These are phyloP conservation scores for Starmerella bacillaris DNA, from an alignment of 805 yeast species.

Conservation along the genomic window DNA sequence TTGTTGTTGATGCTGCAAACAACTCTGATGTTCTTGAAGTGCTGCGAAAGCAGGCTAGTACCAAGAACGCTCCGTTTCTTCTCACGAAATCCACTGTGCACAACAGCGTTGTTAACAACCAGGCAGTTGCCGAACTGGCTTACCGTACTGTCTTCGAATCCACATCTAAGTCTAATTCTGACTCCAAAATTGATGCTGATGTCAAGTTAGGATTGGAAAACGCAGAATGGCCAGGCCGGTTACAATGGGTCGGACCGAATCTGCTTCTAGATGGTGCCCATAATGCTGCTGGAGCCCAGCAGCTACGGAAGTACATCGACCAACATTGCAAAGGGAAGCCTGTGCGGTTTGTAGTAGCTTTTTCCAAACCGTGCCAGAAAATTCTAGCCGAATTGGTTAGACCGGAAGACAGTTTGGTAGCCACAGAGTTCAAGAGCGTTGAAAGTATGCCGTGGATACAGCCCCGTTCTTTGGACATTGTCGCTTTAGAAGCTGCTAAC, in stretches of 20 bases:
- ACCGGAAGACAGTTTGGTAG: constrained; percentile 37
- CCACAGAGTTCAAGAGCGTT: constrained; percentile 49
- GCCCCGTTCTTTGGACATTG: constrained; percentile 28
- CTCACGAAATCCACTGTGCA: constrained; percentile 20
- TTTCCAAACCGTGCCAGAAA: constrained; percentile 46
- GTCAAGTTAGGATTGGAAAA: constrained; percentile 38
- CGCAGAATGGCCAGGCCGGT: constrained; percentile 65
- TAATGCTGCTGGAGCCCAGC: constrained; percentile 68
- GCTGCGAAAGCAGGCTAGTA: constrained; percentile 4
- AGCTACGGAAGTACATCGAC: constrained; percentile 39
- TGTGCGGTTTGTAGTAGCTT: constrained; percentile 47
- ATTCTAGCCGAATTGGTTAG: constrained; percentile 35
- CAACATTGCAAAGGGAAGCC: constrained; percentile 18
- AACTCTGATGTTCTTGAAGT: constrained; percentile 28
- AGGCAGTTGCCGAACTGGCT: constrained; percentile 5
- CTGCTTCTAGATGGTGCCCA: constrained; percentile 83
- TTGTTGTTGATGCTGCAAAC: constrained; percentile 60
- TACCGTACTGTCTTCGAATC: not conserved
- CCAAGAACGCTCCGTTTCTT: constrained; percentile 2
- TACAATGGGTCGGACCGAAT: constrained; percentile 33
- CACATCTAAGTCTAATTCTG: not conserved
- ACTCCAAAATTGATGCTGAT: too few relatives aligned
- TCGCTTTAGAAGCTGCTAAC: constrained; percentile 15
- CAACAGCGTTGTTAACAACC: constrained; percentile 7
- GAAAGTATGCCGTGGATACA: constrained; percentile 91